Percentiles rank a stretch among this genome's conserved stretches.
These are phyloP conservation scores for Tripterygium wilfordii DNA, from an alignment of 177 flowering plant species.

Conservation along the genomic window DNA sequence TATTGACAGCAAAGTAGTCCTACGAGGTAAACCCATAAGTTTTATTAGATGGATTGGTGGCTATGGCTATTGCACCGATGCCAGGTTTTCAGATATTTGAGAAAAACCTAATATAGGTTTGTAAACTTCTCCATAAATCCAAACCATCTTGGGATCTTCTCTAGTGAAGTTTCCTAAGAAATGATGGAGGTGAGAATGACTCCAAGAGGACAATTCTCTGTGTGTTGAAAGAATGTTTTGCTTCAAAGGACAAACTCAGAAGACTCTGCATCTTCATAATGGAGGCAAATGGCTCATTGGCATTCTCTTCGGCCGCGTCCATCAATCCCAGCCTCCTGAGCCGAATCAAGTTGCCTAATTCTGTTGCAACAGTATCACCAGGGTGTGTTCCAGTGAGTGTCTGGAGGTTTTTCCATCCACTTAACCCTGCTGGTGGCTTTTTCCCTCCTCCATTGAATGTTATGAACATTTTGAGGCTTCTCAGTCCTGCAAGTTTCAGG, in stretches of 20 bases:
- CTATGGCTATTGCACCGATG: conserved; percentile 5
- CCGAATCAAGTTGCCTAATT: conserved; percentile 8
- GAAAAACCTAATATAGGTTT: conserved; percentile 13
- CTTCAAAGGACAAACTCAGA: conserved; percentile 13
- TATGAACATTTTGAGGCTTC: conserved; percentile 18
- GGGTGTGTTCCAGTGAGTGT: conserved; percentile 11
- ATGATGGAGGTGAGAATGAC: conserved; percentile 14
- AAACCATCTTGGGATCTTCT: conserved; percentile 13
- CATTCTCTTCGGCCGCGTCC: conserved; percentile 14
- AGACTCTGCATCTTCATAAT: conserved; percentile 11
- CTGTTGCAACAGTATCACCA: conserved; percentile 10
- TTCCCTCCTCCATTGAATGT: conserved; percentile 4
- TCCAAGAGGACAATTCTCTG: conserved; percentile 6
- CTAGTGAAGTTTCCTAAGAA: conserved; percentile 14
- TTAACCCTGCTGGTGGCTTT: conserved; percentile 11
- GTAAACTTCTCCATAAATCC: conserved; percentile 11
- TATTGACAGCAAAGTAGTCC: too few relatives aligned
- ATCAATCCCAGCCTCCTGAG: conserved; percentile 17
- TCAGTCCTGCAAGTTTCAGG: conserved; percentile 7
- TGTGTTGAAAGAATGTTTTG: conserved; percentile 2
- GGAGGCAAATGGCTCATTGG: conserved; percentile 9
- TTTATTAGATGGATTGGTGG: too few relatives aligned
- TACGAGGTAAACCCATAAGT: too few relatives aligned
- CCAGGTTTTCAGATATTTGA: conserved; percentile 11
- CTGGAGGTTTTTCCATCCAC: conserved; percentile 2